These are phyloP conservation scores for Turnera subulata DNA, from an alignment of 345 rosid genomes.

Conservation along the genomic window DNA sequence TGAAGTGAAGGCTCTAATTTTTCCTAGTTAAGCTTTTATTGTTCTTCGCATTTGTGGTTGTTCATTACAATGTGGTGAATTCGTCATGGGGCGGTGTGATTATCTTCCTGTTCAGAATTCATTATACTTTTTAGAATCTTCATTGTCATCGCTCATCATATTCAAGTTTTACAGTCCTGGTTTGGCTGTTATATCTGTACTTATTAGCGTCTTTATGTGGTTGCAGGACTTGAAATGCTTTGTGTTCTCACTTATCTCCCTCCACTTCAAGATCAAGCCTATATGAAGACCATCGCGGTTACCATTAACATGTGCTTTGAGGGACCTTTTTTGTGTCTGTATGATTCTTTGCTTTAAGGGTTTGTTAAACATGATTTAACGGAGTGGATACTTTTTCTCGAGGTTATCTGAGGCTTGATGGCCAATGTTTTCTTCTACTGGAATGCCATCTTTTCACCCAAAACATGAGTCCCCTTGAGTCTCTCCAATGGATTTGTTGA, in stretches of 20 bases:
- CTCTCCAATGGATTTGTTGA: too few species aligned
- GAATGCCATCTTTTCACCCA: too few species aligned
- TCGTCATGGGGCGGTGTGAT: too few species aligned
- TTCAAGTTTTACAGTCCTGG: neutral
- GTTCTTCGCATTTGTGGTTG: too few species aligned
- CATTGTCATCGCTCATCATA: neutral
- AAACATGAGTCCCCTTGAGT: too few species aligned
- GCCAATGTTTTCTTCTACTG: too few species aligned
- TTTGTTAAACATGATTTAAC: neutral
- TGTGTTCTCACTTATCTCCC: slow-evolving; percentile 98
- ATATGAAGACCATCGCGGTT: slow-evolving; percentile 31
- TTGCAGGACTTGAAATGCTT: slow-evolving; percentile 99
- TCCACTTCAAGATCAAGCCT: slow-evolving; percentile 99
- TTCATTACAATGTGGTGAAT: too few species aligned
- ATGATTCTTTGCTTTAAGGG: slow-evolving; percentile 8
- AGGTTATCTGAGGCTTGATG: too few species aligned
- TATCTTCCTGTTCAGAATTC: too few species aligned
- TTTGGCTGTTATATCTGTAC: neutral
- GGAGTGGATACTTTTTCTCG: neutral
- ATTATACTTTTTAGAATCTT: too few species aligned
- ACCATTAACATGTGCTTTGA: neutral
- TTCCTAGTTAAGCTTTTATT: too few species aligned
- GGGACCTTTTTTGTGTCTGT: neutral
- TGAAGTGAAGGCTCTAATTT: too few species aligned
- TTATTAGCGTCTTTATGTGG: slow-evolving; percentile 16